A percentile compares a stretch with the other conserved stretches of the same genome.
Evolutionary conservation across 352 stramenopile genomes (phyloP).

Genomic region (Globisporangium radiosum): DNA sequence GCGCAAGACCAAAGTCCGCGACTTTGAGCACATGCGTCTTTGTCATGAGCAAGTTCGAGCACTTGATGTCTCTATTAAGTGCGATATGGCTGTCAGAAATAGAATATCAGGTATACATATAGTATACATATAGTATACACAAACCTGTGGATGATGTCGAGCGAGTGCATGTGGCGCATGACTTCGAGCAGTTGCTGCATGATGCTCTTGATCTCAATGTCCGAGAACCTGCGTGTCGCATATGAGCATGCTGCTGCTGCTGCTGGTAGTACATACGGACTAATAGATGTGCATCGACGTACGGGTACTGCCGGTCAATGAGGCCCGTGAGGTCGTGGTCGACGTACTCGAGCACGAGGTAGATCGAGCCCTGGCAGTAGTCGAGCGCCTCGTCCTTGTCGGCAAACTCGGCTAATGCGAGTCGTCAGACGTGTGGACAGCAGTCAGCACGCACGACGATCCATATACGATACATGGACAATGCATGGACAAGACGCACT

Average conservation of each 20-base stretch:
- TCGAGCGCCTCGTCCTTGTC: slow-evolving; percentile 81
- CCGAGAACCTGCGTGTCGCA: slow-evolving; percentile 46
- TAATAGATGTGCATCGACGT: slow-evolving; percentile 9
- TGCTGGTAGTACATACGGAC: not conserved
- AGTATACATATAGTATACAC: not conserved
- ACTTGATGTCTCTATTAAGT: slow-evolving; percentile 87
- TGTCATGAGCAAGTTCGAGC: slow-evolving; percentile 82
- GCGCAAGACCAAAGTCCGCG: slow-evolving; percentile 81
- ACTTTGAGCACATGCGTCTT: slow-evolving; percentile 79
- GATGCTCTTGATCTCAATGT: slow-evolving; percentile 83
- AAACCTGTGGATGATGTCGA: slow-evolving; percentile 84
- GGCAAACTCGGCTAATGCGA: slow-evolving; percentile 39
- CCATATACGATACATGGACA: not conserved
- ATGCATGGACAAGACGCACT: slow-evolving; percentile 19
- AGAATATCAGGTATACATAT: not conserved
- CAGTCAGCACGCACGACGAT: not conserved
- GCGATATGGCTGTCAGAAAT: not conserved
- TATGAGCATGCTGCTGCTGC: too few relatives aligned
- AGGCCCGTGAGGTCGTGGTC: slow-evolving; percentile 86
- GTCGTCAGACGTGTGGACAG: not conserved
- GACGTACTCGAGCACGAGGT: slow-evolving; percentile 85
- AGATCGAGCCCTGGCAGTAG: slow-evolving; percentile 84
- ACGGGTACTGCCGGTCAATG: slow-evolving; percentile 82
- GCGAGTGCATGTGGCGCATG: slow-evolving; percentile 85
- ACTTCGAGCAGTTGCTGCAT: slow-evolving; percentile 84